A percentile compares a stretch with the other conserved stretches of the same genome.
These are phyloP conservation scores for Zygosaccharomyces gambellarensis DNA, from an alignment of 805 yeast species.

Conservation along the genomic window DNA sequence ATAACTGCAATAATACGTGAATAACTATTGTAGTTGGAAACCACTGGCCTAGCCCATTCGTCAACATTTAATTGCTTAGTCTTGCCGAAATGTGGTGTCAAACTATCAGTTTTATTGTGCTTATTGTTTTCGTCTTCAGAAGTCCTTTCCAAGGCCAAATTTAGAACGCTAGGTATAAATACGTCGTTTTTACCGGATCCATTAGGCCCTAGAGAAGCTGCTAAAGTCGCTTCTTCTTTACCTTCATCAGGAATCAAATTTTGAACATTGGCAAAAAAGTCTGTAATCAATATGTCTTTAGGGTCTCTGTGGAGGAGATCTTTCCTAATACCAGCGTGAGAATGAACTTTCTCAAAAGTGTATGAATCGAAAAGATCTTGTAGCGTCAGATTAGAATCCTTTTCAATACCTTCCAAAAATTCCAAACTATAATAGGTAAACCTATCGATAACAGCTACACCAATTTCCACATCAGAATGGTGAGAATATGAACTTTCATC, in stretches of 20 bases:
- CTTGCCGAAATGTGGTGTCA: constrained; percentile 1
- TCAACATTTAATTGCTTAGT: constrained; percentile 5
- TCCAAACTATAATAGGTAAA: constrained; percentile 91
- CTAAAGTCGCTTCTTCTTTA: constrained; percentile 39
- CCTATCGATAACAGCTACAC: constrained; percentile 96
- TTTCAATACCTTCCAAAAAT: constrained; percentile 75
- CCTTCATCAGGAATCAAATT: constrained; percentile 62
- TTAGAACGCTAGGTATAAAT: constrained; percentile 13
- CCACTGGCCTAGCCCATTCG: not conserved
- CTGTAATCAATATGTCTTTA: constrained; percentile 70
- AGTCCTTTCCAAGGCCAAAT: constrained; percentile 17
- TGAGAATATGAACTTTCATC: constrained; percentile 94
- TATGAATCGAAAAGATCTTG: constrained; percentile 82
- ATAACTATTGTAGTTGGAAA: not conserved
- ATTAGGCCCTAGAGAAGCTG: not conserved
- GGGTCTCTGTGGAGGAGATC: constrained; percentile 65
- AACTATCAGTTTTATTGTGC: not conserved
- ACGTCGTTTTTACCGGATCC: constrained; percentile 5
- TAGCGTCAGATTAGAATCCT: constrained; percentile 67
- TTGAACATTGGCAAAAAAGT: constrained; percentile 91
- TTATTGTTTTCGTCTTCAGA: not conserved
- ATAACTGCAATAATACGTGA: not conserved
- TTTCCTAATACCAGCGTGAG: constrained; percentile 87
- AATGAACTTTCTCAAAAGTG: constrained; percentile 79
- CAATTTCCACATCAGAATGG: constrained; percentile 91